Conservation (phyloP, 2,329 filamentous ascomycete genomes). For the Knufia petricola region DNA sequence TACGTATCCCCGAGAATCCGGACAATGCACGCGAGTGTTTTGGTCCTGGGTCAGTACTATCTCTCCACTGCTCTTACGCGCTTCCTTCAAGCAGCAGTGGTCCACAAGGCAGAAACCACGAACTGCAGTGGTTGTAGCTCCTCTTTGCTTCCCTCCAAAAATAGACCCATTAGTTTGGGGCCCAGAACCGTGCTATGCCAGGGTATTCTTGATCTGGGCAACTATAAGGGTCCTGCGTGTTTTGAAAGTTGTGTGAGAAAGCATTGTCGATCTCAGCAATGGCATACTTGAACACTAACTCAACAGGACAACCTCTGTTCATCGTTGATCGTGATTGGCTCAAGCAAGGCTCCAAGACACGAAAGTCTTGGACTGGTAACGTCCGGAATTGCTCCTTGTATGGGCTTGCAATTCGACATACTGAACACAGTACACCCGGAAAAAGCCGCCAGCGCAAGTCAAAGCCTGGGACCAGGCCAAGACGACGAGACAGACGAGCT, state of each 20-base stretch:
- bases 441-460: background rate
- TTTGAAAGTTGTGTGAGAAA: background rate
- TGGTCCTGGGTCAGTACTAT: too few relatives aligned
- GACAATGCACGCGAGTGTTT: too few relatives aligned
- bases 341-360: conserved; percentile 10
- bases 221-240: background rate
- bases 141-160: background rate
- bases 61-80: too few relatives aligned
- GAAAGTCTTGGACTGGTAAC: background rate
- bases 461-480: background rate
- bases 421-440: background rate
- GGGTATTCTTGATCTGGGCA: background rate
- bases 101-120: background rate
- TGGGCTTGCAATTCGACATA: conserved; percentile 16
- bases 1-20: too few relatives aligned
- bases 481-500: background rate
- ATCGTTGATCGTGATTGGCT: conserved; percentile 20
- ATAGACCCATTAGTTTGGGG: too few relatives aligned
- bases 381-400: conserved; percentile 3
- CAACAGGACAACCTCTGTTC: conserved; percentile 12
- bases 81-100: background rate
- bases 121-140: background rate
- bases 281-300: background rate
- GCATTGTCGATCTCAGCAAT: background rate
- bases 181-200: background rate